Evolutionary conservation across 495 filamentous ascomycete species (phyloP).

Genomic region (Lindgomyces ingoldianus): DNA sequence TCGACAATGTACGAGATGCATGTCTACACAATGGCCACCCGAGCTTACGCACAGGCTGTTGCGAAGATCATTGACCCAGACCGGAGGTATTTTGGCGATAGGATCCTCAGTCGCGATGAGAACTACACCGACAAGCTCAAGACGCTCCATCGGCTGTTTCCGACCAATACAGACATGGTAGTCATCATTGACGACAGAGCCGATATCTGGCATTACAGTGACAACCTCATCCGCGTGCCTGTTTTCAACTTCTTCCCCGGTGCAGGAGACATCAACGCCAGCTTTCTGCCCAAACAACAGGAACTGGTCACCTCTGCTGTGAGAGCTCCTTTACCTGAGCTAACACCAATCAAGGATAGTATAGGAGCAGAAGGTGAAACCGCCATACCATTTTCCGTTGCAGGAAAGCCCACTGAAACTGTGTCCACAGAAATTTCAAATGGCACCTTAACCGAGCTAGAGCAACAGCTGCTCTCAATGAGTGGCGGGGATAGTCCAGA

Average conservation of each 20-base stretch:
- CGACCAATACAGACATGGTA: constrained; percentile 97
- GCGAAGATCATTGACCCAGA: constrained; percentile 91
- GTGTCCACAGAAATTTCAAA: constrained; percentile 32
- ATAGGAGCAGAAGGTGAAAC: constrained; percentile 7
- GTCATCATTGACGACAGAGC: constrained; percentile 97
- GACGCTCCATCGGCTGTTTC: constrained; percentile 87
- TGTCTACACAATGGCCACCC: constrained; percentile 98
- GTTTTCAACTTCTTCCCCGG: constrained; percentile 98
- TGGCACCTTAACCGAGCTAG: constrained; percentile 57
- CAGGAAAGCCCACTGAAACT: constrained; percentile 36
- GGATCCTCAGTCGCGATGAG: constrained; percentile 94
- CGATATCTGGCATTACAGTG: constrained; percentile 95
- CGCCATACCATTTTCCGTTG: constrained; percentile 13
- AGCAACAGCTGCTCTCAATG: constrained; percentile 74
- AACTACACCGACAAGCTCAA: constrained; percentile 90
- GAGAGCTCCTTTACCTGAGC: constrained; percentile 1
- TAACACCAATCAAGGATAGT: constrained; percentile 1
- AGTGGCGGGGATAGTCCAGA: constrained; percentile 69
- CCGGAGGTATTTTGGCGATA: constrained; percentile 84
- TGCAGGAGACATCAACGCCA: constrained; percentile 98
- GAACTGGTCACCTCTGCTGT: constrained; percentile 18
- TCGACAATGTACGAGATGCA: constrained; percentile 88
- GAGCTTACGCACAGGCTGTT: constrained; percentile 88
- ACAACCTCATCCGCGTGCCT: constrained; percentile 90
- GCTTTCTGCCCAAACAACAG: constrained; percentile 81